These are phyloP conservation scores for Yamadazyma mexicana DNA, from an alignment of 1,139 yeast species.

Conservation along the genomic window DNA sequence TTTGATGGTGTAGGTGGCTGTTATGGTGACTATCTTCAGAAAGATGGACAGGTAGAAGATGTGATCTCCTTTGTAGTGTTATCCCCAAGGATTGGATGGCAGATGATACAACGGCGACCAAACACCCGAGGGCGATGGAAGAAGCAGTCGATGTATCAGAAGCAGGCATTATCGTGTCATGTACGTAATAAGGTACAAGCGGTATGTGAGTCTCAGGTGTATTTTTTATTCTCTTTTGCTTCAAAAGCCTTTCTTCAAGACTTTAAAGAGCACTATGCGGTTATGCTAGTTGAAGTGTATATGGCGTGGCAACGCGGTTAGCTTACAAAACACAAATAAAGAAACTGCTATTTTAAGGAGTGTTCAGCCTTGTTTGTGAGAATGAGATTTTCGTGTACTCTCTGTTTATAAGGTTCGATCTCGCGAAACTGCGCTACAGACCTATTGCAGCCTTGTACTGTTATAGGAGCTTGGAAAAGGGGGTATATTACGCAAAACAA, in stretches of 20 bases:
- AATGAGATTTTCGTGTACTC: background rate
- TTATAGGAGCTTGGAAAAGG: too few relatives aligned
- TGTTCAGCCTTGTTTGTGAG: constrained; percentile 1
- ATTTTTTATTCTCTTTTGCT: too few relatives aligned
- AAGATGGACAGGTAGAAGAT: constrained; percentile 37
- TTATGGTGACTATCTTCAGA: constrained; percentile 18
- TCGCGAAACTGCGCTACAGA: too few relatives aligned
- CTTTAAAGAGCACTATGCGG: too few relatives aligned
- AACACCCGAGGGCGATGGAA: constrained; percentile 55
- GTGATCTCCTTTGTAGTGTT: constrained; percentile 81
- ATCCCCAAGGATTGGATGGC: constrained; percentile 83
- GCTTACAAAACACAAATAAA: too few relatives aligned
- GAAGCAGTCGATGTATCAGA: constrained; percentile 9
- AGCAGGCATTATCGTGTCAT: background rate
- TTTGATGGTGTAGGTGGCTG: constrained; percentile 20
- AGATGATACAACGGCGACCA: constrained; percentile 75
- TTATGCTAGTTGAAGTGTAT: too few relatives aligned
- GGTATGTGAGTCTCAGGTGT: background rate
- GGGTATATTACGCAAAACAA: too few relatives aligned
- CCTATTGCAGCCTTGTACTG: too few relatives aligned
- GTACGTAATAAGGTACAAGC: background rate
- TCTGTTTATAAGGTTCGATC: too few relatives aligned
- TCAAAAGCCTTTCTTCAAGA: too few relatives aligned
- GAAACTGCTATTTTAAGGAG: background rate
- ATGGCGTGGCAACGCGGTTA: too few relatives aligned